Evolutionary conservation across 2,329 filamentous ascomycete species (phyloP).

Genomic region (Ophiocordyceps camponoti-floridani): DNA sequence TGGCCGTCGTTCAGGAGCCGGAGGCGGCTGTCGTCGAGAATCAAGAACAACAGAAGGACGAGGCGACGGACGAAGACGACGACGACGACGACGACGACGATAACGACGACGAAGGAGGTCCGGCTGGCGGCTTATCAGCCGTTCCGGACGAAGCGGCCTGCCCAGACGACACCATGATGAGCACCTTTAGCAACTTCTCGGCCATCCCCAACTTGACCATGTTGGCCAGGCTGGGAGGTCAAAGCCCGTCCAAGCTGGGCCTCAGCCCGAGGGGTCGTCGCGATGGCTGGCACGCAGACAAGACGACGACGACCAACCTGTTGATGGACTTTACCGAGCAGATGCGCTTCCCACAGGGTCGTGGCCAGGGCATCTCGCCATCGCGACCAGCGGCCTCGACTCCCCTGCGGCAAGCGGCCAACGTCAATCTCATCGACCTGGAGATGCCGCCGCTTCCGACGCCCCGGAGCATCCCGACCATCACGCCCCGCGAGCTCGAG

Average conservation of each 20-base stretch:
- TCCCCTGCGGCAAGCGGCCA: conserved; percentile 20
- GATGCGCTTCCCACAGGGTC: conserved; percentile 24
- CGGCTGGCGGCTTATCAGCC: conserved; percentile 1
- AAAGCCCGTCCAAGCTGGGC: conserved; percentile 38
- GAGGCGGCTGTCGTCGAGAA: conserved; percentile 41
- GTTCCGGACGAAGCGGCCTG: conserved; percentile 24
- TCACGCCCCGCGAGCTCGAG: conserved; percentile 84
- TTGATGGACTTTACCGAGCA: conserved; percentile 81
- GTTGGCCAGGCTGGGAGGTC: conserved; percentile 50
- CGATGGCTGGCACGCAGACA: conserved; percentile 22
- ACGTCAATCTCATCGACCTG: conserved; percentile 46
- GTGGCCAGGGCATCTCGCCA: conserved; percentile 10
- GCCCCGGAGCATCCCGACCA: conserved; percentile 74
- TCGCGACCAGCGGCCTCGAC: conserved; percentile 11
- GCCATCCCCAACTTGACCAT: conserved; percentile 76
- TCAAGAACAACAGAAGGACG: conserved; percentile 37
- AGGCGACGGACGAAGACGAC: conserved; percentile 1
- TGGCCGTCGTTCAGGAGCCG: conserved; percentile 30
- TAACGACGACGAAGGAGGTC: neutral
- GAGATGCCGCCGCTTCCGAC: conserved; percentile 90
- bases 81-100: conserved; percentile 1
- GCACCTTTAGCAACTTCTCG: conserved; percentile 77
- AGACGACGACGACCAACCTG: conserved; percentile 52
- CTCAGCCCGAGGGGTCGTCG: neutral
- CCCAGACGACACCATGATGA: conserved; percentile 57